Evolutionary conservation across 1,284 basidiomycete species (phyloP).

Genomic region (Ganoderma sinense): DNA sequence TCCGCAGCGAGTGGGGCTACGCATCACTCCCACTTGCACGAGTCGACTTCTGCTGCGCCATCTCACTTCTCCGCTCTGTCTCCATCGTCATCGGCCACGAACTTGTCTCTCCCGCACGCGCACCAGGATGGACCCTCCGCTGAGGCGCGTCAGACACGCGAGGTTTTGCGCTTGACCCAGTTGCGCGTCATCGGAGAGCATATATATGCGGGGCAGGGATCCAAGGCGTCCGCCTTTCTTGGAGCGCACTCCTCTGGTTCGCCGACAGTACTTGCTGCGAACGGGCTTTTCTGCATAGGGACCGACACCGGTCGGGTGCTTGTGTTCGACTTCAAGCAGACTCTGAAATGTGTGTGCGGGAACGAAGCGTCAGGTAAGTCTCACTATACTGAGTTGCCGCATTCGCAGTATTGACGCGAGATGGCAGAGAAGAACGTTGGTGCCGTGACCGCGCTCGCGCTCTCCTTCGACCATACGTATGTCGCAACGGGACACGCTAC

Average conservation of each 20-base stretch:
- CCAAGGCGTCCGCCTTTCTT: conserved; percentile 69
- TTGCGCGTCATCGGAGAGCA: conserved; percentile 66
- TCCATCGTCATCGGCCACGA: conserved; percentile 67
- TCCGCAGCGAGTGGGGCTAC: conserved; percentile 57
- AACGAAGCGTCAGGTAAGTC: conserved; percentile 68
- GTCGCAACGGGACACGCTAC: conserved; percentile 89
- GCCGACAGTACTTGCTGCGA: conserved; percentile 86
- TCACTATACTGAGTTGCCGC: not conserved
- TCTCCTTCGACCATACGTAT: conserved; percentile 95
- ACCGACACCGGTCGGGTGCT: conserved; percentile 81
- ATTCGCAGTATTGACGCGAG: conserved; percentile 11
- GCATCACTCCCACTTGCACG: conserved; percentile 51
- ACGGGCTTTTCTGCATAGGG: conserved; percentile 92
- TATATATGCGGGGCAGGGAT: conserved; percentile 60
- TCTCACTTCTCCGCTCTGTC: conserved; percentile 80
- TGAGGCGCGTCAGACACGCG: conserved; percentile 40
- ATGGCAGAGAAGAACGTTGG: conserved; percentile 67
- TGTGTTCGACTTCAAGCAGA: conserved; percentile 93
- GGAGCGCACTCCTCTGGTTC: conserved; percentile 63
- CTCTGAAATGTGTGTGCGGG: conserved; percentile 81
- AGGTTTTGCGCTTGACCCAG: conserved; percentile 84
- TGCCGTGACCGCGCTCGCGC: conserved; percentile 88
- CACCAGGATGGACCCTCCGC: conserved; percentile 16
- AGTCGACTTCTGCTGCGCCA: conserved; percentile 57
- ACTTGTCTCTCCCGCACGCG: conserved; percentile 47